Conservation (phyloP, 805 yeast species). For the Barnettozyma pratensis region DNA sequence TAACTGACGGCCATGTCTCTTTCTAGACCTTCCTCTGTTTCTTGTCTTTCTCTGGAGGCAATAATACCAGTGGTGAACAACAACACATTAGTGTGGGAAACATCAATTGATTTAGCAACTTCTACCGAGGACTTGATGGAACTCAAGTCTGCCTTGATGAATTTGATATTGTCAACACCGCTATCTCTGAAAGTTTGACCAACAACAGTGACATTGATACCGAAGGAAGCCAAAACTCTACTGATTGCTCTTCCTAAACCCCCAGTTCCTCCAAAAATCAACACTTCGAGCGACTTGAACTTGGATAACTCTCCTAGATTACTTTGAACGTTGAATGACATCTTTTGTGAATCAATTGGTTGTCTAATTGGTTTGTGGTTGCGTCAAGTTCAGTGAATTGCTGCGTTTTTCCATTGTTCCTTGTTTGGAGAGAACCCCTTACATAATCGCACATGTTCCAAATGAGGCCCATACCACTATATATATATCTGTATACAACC, state of each 20-base stretch:
- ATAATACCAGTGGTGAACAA: conserved; percentile 39
- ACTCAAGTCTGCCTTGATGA: conserved; percentile 31
- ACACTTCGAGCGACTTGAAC: background rate
- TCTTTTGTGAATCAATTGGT: background rate
- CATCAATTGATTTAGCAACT: conserved; percentile 23
- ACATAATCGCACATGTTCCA: too few relatives aligned
- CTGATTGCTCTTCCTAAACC: conserved; percentile 35
- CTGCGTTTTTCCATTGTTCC: too few relatives aligned
- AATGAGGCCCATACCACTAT: too few relatives aligned
- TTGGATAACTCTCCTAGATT: background rate
- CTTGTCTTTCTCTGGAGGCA: conserved; percentile 28
- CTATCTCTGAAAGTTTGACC: conserved; percentile 32
- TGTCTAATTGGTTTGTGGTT: too few relatives aligned
- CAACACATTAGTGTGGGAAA: conserved; percentile 23
- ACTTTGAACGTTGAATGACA: background rate
- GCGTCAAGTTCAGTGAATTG: too few relatives aligned
- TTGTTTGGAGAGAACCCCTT: too few relatives aligned
- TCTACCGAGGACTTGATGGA: conserved; percentile 23
- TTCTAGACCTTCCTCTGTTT: conserved; percentile 34
- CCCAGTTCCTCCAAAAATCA: conserved; percentile 37
- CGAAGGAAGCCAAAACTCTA: conserved; percentile 21
- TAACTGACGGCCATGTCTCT: conserved; percentile 34
- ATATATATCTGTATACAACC: too few relatives aligned
- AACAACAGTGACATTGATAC: conserved; percentile 31
- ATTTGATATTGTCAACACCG: conserved; percentile 22